Evolutionary conservation across 2,329 filamentous ascomycete genomes (phyloP), one percentile per base, ranked within the genome.

Genomic region (Chrysoporthe cubensis): DNA sequence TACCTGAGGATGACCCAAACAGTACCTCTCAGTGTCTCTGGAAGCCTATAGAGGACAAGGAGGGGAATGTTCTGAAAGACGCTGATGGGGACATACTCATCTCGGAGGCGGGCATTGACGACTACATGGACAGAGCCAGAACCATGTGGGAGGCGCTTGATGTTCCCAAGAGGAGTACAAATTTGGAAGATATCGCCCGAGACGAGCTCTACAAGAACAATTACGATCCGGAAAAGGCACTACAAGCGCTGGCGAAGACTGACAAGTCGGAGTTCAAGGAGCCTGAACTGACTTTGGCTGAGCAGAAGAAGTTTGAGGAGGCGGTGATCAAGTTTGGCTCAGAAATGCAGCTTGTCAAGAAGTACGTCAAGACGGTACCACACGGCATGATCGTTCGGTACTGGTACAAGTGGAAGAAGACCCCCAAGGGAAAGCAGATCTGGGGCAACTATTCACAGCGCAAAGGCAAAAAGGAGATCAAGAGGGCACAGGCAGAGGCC

Each of bases 401-500:
- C 76, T 99, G 98, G 79, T 99, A 99, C 77, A 92, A 92, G 72
- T 99, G 96, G 96, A 99, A 99, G 81, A 98, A 98, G 80, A 93
- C 93, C 0, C 86, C 91, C 1, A 89, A 90, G 68, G 96, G 96
- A 52, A 90, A 88, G 75, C 89, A 96, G 73, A 89, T 99, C 32
- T 97, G 96, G 94, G 93, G 93, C 69, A 92, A 90, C 71, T 97
- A 91, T 74, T 89, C 92, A 62, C 93, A 92, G 13, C 88, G 95
- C 58, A 97, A 96, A 76, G 92, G 93, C 66, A 96, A 95, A 78
- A 97, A 96, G 79, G 93, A 96, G 75, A 89, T 89, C 54, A 92
- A 90, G 75, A 91, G 89, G 73, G 87, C 86, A 37, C 91, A 92
- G 74, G 90, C 89, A 59, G 86, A 87, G 7, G 86, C 87, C 18